phyloP scores from a whole-genome alignment of 1,284 basidiomycete species.

The Pseudozyma sp. region DNA sequence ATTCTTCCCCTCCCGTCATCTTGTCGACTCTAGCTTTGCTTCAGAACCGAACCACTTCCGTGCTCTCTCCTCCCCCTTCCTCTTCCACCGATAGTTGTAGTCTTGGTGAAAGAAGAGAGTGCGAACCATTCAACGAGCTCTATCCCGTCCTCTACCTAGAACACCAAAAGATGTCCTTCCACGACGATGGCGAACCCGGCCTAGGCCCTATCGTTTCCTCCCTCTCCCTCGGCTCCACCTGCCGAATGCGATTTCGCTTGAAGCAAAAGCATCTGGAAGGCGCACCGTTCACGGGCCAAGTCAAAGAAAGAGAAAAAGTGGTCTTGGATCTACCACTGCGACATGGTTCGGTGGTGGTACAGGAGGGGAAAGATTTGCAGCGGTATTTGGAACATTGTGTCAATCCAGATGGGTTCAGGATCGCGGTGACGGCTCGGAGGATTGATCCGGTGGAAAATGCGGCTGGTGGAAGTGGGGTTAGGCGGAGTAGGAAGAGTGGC shows the following conservation, averaged over 20 bases:
- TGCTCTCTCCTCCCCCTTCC: neutral
- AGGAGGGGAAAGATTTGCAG: conserved; percentile 43
- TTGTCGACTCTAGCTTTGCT: conserved; percentile 23
- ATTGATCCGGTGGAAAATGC: conserved; percentile 25
- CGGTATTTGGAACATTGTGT: conserved; percentile 35
- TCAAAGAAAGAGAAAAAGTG: conserved; percentile 5
- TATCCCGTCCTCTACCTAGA: conserved; percentile 53
- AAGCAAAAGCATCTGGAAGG: conserved; percentile 21
- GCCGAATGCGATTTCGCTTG: conserved; percentile 50
- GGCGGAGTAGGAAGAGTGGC: neutral
- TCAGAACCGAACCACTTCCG: conserved; percentile 10
- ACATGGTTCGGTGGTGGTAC: conserved; percentile 40
- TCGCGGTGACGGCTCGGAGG: conserved; percentile 35
- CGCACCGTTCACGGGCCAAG: neutral
- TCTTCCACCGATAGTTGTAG: neutral
- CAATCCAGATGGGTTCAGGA: conserved; percentile 33
- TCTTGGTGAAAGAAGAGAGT: no score
- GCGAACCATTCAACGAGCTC: conserved; percentile 49
- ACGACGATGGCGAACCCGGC: conserved; percentile 59
- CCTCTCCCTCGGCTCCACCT: conserved; percentile 43
- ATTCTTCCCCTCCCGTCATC: conserved; percentile 18
- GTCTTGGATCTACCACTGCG: conserved; percentile 32
- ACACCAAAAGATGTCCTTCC: conserved; percentile 51
- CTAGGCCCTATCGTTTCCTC: conserved; percentile 50
- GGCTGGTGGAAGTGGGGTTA: neutral